Conservation (phyloP, 2,329 filamentous ascomycete species). For the Massarina eburnea region DNA sequence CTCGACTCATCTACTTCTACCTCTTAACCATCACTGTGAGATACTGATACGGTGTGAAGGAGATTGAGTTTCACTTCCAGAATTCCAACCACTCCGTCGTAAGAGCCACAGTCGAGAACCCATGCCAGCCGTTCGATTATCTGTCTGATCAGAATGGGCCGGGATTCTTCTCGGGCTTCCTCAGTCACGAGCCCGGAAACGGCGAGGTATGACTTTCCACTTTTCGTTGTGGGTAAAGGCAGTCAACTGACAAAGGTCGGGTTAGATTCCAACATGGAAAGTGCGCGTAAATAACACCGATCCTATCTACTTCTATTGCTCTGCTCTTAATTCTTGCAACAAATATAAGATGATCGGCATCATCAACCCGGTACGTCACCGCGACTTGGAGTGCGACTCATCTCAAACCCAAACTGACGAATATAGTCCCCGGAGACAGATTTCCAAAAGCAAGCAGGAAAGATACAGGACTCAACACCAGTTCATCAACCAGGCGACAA, state of each 20-base stretch:
- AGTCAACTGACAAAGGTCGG: background rate
- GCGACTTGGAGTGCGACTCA: background rate
- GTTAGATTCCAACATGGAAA: constrained; percentile 12
- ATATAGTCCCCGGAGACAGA: constrained; percentile 7
- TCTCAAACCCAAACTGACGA: background rate
- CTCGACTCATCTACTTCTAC: background rate
- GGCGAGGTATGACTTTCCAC: background rate
- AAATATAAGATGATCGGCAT: constrained; percentile 71
- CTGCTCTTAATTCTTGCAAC: constrained; percentile 64
- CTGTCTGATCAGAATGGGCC: constrained; percentile 1
- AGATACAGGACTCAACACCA: constrained; percentile 9
- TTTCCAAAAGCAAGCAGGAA: constrained; percentile 9
- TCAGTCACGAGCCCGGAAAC: constrained; percentile 1
- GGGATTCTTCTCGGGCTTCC: constrained; percentile 17
- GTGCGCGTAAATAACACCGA: constrained; percentile 18
- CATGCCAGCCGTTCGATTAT: constrained; percentile 32
- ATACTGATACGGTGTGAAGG: background rate
- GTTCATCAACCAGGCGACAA: constrained; percentile 19
- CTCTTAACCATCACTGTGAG: background rate
- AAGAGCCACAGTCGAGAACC: constrained; percentile 31
- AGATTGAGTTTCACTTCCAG: constrained; percentile 39
- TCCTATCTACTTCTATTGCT: constrained; percentile 30
- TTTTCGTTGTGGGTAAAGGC: background rate
- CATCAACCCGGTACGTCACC: constrained; percentile 62
- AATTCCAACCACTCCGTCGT: constrained; percentile 43